These are phyloP conservation scores for Simmondsia chinensis DNA, from an alignment of 148 eudicot genomes.

Conservation along the genomic window DNA sequence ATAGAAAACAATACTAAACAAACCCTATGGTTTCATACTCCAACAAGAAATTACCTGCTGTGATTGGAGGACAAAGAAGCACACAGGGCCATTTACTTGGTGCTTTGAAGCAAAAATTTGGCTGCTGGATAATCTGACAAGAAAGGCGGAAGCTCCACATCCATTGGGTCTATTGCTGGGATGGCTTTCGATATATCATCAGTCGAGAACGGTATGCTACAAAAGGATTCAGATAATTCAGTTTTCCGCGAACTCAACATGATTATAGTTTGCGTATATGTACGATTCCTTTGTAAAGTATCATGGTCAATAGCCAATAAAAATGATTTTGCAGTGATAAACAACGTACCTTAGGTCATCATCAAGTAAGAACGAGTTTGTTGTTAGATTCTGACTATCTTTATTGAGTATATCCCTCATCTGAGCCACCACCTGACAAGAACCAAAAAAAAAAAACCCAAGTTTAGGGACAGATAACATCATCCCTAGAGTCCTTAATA, in stretches of 20 bases:
- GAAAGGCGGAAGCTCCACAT: slow-evolving; percentile 51
- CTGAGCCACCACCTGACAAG: slow-evolving; percentile 79
- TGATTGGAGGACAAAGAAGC: neutral
- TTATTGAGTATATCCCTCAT: slow-evolving; percentile 92
- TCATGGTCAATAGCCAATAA: too few species aligned
- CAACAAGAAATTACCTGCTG: too few species aligned
- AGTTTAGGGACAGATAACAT: slow-evolving; percentile 1
- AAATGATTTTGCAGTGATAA: too few species aligned
- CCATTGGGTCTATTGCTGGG: slow-evolving; percentile 67
- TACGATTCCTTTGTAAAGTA: too few species aligned
- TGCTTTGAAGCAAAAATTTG: slow-evolving; percentile 44
- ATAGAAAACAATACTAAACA: too few species aligned
- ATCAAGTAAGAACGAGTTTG: slow-evolving; percentile 91
- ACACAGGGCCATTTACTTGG: slow-evolving; percentile 11
- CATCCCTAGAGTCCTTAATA: too few species aligned
- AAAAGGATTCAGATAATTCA: slow-evolving; percentile 2
- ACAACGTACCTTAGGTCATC: slow-evolving; percentile 79
- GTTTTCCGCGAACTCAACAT: too few species aligned
- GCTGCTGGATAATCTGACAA: slow-evolving; percentile 64
- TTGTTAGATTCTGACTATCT: slow-evolving; percentile 76
- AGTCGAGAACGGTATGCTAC: slow-evolving; percentile 95
- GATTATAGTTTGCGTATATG: too few species aligned
- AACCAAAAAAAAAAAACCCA: slow-evolving; percentile 12
- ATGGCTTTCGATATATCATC: slow-evolving; percentile 96
- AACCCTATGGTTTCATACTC: too few species aligned